Evolutionary conservation across 1,284 basidiomycete species (phyloP), one percentile per base, ranked within the genome.

Genomic region (Omphalotus olearius): DNA sequence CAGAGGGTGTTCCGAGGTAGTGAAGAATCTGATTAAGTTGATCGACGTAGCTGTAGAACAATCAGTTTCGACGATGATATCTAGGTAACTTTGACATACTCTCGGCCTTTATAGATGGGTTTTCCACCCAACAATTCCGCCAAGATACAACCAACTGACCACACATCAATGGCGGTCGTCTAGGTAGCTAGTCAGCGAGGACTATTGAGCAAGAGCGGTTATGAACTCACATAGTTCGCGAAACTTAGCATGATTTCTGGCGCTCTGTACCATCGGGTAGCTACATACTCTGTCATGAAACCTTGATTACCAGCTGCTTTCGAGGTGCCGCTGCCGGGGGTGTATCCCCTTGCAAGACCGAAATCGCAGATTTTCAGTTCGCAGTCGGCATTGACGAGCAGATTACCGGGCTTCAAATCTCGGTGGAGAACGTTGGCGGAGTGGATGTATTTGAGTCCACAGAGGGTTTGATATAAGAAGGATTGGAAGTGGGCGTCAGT

Each of bases 271-370:
- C 94, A 98, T 52, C 94, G 79, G 9, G 94, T 98, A n/a, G 93
- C 93, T 28, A 97, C 93, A 68, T 94, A 97, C 71, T 99, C 97
- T 0, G 97, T 99, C 97, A 99, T 99, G 73, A 99, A 98, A 0
- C 95, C 94, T 60, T 94, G 93, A 62, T 92, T 92, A 35, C 86
- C 88, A 11, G 82, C 80, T 0, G 78, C 75, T 59, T 77, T 80
- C 42, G 80, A 80, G 51, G 84, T 77, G 49, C 85, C 77, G 47
- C 82, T 81, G 3, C 87, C 91, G 49, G 94, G 85, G 13, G 81
- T 93, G 69, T 98, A 98, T 1, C 96, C 97, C 62, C 97, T 78
- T 2, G 97, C 96, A 39, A 99, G 81, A 43, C 97, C 97, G 67
- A 99, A 99, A 70, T 99, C 97, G 66, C 97, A 99, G 60, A 99